phyloP scores from a whole-genome alignment of 345 rosid genomes.

The Brassica juncea region DNA sequence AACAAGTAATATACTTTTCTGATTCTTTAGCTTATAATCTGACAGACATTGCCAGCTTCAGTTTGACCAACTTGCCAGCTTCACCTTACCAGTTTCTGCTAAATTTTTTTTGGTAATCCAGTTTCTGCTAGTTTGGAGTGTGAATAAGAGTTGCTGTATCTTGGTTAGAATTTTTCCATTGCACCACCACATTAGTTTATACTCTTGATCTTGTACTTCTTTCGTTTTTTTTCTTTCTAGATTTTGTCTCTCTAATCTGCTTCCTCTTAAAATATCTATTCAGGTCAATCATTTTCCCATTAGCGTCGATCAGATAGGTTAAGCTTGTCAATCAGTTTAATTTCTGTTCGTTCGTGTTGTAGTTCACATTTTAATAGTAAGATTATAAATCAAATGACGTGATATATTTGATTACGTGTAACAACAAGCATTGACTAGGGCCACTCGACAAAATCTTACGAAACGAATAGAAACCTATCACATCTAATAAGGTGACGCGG shows the following conservation, averaged over 20 bases:
- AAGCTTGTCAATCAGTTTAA: background rate
- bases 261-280: background rate
- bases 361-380: background rate
- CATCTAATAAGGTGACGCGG: background rate
- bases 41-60: background rate
- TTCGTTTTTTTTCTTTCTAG: background rate
- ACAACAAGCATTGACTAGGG: background rate
- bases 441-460: background rate
- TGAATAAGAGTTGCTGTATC: background rate
- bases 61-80: too few relatives aligned
- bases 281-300: background rate
- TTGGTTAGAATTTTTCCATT: too few relatives aligned
- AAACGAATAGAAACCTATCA: background rate
- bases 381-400: background rate
- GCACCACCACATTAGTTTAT: background rate
- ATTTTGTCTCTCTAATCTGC: background rate
- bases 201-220: background rate
- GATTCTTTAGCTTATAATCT: background rate
- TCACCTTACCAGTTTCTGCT: too few relatives aligned
- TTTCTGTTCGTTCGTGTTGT: background rate
- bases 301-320: background rate
- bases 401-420: background rate
- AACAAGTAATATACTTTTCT: background rate
- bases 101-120: too few relatives aligned
- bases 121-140: background rate